phyloP scores from a whole-genome alignment of 2,329 filamentous ascomycete genomes.

The Exophiala mesophila region DNA sequence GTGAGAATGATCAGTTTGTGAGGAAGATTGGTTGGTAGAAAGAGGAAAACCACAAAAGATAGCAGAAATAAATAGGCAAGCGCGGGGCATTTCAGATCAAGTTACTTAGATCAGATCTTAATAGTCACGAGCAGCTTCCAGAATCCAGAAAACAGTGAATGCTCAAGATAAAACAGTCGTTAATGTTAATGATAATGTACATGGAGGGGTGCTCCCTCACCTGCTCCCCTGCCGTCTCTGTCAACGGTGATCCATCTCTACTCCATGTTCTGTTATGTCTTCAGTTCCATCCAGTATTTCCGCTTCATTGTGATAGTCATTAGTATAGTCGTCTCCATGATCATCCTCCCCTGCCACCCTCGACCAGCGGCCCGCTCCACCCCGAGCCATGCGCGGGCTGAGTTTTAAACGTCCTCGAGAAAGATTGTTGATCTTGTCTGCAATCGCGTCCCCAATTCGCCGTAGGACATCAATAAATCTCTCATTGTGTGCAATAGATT shows the following conservation, averaged over 20 bases:
- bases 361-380: constrained; percentile 14
- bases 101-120: too few species aligned
- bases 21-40: too few species aligned
- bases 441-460: constrained; percentile 54
- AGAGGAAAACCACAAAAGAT: too few species aligned
- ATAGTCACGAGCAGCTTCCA: too few species aligned
- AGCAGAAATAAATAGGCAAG: too few species aligned
- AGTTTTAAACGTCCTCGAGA: constrained; percentile 57
- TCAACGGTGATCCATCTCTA: constrained; percentile 23
- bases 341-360: constrained; percentile 19
- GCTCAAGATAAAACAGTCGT: too few species aligned
- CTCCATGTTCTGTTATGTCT: constrained; percentile 20
- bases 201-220: too few species aligned
- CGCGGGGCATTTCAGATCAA: too few species aligned
- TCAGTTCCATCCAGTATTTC: constrained; percentile 28
- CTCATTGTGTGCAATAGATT: constrained; percentile 53
- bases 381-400: constrained; percentile 14
- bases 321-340: constrained; percentile 9
- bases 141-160: too few species aligned
- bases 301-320: constrained; percentile 28
- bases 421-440: constrained; percentile 48
- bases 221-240: too few species aligned
- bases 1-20: too few species aligned
- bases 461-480: constrained; percentile 58
- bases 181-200: too few species aligned